phyloP scores from a whole-genome alignment of 202 grass and related monocot genomes.

The Dendrocalamus latiflorus region DNA sequence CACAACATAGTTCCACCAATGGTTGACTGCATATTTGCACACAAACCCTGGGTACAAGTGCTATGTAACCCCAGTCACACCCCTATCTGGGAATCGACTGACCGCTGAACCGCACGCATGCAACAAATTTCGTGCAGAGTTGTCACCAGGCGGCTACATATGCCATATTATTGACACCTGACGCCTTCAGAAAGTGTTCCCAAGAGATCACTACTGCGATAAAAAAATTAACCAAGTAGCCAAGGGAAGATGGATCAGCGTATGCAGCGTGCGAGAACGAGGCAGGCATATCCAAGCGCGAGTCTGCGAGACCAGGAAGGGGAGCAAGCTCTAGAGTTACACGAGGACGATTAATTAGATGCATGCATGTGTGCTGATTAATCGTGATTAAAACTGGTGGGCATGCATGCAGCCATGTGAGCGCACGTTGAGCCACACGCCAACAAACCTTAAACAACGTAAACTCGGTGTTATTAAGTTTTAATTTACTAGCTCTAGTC shows the following conservation, averaged over 20 bases:
- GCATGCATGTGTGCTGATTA: neutral
- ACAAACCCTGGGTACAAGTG: neutral
- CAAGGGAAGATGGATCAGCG: no score
- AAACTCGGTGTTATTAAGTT: neutral
- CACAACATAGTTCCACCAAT: no score
- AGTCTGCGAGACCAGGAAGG: neutral
- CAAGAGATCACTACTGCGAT: no score
- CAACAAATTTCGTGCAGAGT: neutral
- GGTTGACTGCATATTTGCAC: neutral
- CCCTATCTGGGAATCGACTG: neutral
- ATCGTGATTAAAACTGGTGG: neutral
- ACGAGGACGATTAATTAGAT: conserved; percentile 19
- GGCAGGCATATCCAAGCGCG: no score
- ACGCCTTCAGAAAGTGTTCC: neutral
- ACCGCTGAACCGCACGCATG: neutral
- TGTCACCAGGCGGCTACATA: neutral
- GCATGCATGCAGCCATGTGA: neutral
- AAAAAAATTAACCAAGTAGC: neutral
- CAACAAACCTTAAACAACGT: neutral
- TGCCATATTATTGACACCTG: neutral
- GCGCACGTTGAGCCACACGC: conserved; percentile 6
- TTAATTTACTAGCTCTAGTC: no score
- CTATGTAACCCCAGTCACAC: neutral
- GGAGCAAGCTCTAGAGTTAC: neutral
- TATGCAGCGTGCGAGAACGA: no score